Base-by-base conservation (phyloP, 805 yeast species). In the Saccharomycopsis fibuligera region DNA sequence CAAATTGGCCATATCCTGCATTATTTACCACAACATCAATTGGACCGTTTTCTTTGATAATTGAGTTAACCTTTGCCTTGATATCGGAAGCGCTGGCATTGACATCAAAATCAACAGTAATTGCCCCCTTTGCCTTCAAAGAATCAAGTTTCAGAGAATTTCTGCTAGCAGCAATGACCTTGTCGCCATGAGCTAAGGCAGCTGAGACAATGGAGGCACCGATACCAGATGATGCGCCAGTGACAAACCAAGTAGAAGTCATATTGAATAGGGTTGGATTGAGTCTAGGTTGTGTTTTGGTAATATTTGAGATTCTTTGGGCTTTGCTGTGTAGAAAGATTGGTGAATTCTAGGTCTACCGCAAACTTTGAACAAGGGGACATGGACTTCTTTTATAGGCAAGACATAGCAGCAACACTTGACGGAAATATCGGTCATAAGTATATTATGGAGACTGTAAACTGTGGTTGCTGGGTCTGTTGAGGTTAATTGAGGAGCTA, bases 21-120 rank as follows among this genome's bases (percentile, higher is more conserved):
- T 46, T 46, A 33, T 46, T 46, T 4, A 46, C 49, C n/a, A 40
- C 39, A n/a, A 40, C 45, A 25, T 46, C 49, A 35, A 46, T 40
- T 17, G 41, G 31, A 16, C 45, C 45, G 27, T 46, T 41, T 14
- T 23, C 16, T 23, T 40, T 9, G 16, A 24, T 14, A 19, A 40
- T 10, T 14, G 14, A 16, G 9, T 12, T 8, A 14, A 30, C 10
- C 5, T 24, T 33, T 4, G 16, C 29, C 5, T 39, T 41, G 10
- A 46, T 14, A 10, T 19, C 45, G 5, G 25, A 6, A 9, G 27
- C 30, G 3, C 23, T 10, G 5, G 29, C 38, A 35, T 41, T 46
- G n/a, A 41, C 45, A 24, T 46, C 31, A 12, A 48, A 37, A 21
- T 39, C 27, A 21, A 31, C 36, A 23, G 39, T 19, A 6, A 36